phyloP scores from a whole-genome alignment of 2,329 filamentous ascomycete genomes.

The Monosporascus sp. region DNA sequence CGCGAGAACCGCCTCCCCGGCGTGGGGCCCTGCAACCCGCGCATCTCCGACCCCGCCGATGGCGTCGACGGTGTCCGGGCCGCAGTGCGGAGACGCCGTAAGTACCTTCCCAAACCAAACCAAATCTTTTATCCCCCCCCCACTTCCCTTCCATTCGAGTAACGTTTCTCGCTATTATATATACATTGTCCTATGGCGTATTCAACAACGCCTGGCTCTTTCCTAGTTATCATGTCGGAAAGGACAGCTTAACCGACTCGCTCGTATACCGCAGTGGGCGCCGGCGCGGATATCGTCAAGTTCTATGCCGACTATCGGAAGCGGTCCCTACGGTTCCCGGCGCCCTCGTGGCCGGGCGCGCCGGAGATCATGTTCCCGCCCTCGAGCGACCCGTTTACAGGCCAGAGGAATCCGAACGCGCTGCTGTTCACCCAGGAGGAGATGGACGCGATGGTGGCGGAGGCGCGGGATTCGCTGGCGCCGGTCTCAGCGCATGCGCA shows the following conservation, averaged over 20 bases:
- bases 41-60: slow-evolving; percentile 40
- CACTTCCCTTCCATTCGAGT: neutral
- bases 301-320: slow-evolving; percentile 46
- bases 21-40: slow-evolving; percentile 26
- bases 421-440: slow-evolving; percentile 43
- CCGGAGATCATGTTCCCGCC: slow-evolving; percentile 31
- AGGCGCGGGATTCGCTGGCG: slow-evolving; percentile 34
- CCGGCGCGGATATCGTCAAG: slow-evolving; percentile 46
- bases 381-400: slow-evolving; percentile 13
- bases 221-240: no score
- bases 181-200: neutral
- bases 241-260: no score
- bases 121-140: neutral
- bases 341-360: slow-evolving; percentile 20
- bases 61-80: slow-evolving; percentile 39
- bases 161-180: neutral
- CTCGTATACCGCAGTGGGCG: slow-evolving; percentile 25
- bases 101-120: neutral
- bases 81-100: slow-evolving; percentile 37
- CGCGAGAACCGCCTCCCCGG: slow-evolving; percentile 36
- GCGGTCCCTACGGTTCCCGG: slow-evolving; percentile 37
- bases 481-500: slow-evolving; percentile 40
- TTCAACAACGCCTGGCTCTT: neutral
- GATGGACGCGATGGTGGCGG: slow-evolving; percentile 44
- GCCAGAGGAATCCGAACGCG: slow-evolving; percentile 34